Evolutionary conservation across 2,329 filamentous ascomycete species (phyloP).

Genomic region (Penicillium sp.): DNA sequence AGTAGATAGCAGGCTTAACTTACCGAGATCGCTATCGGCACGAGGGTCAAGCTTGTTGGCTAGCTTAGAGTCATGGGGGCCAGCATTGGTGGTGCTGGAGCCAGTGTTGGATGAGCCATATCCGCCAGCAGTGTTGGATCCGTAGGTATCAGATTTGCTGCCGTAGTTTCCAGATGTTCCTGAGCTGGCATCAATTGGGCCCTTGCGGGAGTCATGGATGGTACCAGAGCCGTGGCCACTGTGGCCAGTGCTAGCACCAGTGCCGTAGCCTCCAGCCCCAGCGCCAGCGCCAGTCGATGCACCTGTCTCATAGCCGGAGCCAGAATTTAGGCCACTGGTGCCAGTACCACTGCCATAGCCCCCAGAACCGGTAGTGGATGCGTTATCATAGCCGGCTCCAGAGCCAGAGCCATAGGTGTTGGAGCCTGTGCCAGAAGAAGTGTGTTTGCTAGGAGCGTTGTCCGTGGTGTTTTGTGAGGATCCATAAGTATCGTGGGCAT

Average conservation of each 20-base stretch:
- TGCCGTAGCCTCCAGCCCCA: neutral
- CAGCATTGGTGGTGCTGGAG: slow-evolving; percentile 22
- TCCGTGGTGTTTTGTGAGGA: slow-evolving; percentile 5
- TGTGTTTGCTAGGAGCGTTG: slow-evolving; percentile 1
- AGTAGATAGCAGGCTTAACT: neutral
- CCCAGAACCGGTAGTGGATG: neutral
- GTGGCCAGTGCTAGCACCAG: neutral
- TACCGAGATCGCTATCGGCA: slow-evolving; percentile 24
- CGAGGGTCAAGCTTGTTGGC: slow-evolving; percentile 56
- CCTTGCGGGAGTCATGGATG: slow-evolving; percentile 5
- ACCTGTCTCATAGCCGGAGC: neutral
- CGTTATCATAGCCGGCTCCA: slow-evolving; percentile 1
- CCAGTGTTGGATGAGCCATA: slow-evolving; percentile 15
- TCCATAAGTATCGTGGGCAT: slow-evolving; percentile 6
- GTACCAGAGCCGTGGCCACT: neutral
- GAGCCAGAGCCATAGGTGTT: slow-evolving; percentile 13
- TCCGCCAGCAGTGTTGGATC: slow-evolving; percentile 4
- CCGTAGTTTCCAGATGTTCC: slow-evolving; percentile 3
- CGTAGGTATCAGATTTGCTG: neutral
- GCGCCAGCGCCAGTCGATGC: neutral
- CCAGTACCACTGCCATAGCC: neutral
- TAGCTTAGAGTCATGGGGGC: slow-evolving; percentile 45
- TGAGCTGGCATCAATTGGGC: neutral
- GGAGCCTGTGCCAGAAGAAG: slow-evolving; percentile 1
- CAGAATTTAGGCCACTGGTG: neutral